phyloP scores from a whole-genome alignment of 345 rosid genomes.

The Nasturtium officinale region DNA sequence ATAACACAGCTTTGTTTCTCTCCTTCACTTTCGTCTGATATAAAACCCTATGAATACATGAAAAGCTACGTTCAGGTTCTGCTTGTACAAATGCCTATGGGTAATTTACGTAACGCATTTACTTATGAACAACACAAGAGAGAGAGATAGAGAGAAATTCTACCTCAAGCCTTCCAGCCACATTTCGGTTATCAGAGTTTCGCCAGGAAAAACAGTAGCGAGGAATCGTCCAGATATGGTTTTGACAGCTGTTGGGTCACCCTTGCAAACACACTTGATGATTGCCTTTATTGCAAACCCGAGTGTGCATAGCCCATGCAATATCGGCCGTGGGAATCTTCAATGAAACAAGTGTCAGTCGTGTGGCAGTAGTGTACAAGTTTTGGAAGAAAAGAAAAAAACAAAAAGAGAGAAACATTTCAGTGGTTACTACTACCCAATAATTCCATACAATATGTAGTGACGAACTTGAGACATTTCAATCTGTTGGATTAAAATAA shows the following conservation, averaged over 20 bases:
- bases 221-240: constrained; percentile 74
- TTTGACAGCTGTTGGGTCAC: constrained; percentile 61
- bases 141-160: background rate
- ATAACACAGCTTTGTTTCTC: constrained; percentile 59
- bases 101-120: background rate
- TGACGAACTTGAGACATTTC: background rate
- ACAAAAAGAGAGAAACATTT: background rate
- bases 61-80: constrained; percentile 21
- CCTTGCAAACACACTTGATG: constrained; percentile 77
- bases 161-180: constrained; percentile 86
- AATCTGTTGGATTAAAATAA: background rate
- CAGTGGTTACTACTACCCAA: background rate
- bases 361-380: background rate
- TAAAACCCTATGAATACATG: constrained; percentile 57
- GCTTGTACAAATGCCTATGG: background rate
- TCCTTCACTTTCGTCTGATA: constrained; percentile 74
- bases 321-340: constrained; percentile 80
- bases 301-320: constrained; percentile 87
- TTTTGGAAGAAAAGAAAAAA: background rate
- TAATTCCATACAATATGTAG: background rate
- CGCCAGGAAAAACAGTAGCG: constrained; percentile 80
- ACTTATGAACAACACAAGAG: background rate
- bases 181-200: constrained; percentile 78
- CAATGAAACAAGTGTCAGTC: constrained; percentile 35
- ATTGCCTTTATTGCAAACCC: constrained; percentile 83